phyloP scores from a whole-genome alignment of 495 filamentous ascomycete genomes.

The Cercophora newfieldiana region DNA sequence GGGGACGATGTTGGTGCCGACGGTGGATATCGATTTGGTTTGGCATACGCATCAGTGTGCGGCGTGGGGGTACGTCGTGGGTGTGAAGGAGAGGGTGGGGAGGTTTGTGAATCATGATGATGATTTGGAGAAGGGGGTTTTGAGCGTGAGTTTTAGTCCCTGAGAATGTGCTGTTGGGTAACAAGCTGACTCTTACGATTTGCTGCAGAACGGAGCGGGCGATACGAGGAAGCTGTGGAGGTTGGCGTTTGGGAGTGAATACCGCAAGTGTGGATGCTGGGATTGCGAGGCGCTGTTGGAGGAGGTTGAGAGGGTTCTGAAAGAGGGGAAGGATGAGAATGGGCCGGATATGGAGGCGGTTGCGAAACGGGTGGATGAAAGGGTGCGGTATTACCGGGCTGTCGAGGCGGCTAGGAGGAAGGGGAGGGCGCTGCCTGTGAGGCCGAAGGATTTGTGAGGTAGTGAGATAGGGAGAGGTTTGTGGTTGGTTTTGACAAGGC shows the following conservation, averaged over 20 bases:
- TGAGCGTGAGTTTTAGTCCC: too few species aligned
- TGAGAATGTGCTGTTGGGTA: too few species aligned
- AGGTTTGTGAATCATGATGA: slow-evolving; percentile 14
- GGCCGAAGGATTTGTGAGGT: neutral
- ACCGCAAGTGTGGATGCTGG: slow-evolving; percentile 10
- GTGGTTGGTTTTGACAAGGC: neutral
- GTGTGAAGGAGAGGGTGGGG: slow-evolving; percentile 7
- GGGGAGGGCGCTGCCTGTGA: slow-evolving; percentile 1
- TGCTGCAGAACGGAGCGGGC: neutral
- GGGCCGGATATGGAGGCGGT: slow-evolving; percentile 11
- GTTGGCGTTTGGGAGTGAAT: slow-evolving; percentile 4
- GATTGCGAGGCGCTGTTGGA: slow-evolving; percentile 12
- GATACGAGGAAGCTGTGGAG: neutral
- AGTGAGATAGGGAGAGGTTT: too few species aligned
- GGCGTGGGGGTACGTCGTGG: neutral
- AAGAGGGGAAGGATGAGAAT: neutral
- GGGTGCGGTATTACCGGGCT: slow-evolving; percentile 3
- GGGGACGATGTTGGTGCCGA: slow-evolving; percentile 3
- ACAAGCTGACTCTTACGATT: too few species aligned
- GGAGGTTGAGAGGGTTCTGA: slow-evolving; percentile 1
- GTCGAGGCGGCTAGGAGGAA: slow-evolving; percentile 11
- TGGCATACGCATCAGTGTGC: slow-evolving; percentile 20
- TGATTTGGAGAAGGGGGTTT: neutral
- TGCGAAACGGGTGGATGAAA: slow-evolving; percentile 2
- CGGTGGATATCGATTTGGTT: slow-evolving; percentile 13